Evolutionary conservation across 1,139 yeast genomes (phyloP).

Genomic region (Maudiozyma humilis): DNA sequence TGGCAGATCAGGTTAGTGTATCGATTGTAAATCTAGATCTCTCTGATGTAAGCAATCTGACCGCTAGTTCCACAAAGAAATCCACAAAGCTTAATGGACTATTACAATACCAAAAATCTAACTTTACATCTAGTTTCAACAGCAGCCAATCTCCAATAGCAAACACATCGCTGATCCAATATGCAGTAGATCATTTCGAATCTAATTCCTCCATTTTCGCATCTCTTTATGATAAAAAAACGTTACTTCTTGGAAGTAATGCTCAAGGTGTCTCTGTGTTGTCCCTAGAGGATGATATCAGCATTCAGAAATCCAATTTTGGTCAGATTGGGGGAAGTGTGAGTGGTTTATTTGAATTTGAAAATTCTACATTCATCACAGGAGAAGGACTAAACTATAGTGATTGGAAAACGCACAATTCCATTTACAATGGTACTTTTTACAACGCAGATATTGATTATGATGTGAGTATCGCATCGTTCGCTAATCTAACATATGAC

Average conservation of each 20-base stretch:
- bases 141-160: constrained; percentile 41
- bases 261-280: constrained; percentile 23
- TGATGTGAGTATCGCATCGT: constrained; percentile 8
- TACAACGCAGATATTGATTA: constrained; percentile 15
- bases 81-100: constrained; percentile 53
- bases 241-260: constrained; percentile 20
- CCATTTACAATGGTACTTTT: constrained; percentile 30
- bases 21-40: constrained; percentile 46
- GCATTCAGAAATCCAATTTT: constrained; percentile 10
- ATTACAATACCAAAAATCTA: constrained; percentile 70
- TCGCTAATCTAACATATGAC: constrained; percentile 25
- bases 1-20: constrained; percentile 64
- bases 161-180: constrained; percentile 56
- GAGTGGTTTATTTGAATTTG: constrained; percentile 14
- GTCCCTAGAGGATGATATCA: constrained; percentile 12
- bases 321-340: constrained; percentile 15
- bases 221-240: constrained; percentile 19
- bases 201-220: constrained; percentile 26
- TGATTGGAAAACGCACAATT: constrained; percentile 10
- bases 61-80: constrained; percentile 26
- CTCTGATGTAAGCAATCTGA: constrained; percentile 25
- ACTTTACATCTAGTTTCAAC: constrained; percentile 44
- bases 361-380: constrained; percentile 20
- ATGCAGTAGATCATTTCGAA: constrained; percentile 44
- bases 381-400: constrained; percentile 16